Percentiles rank a stretch among this genome's conserved stretches.
Conservation (phyloP, 2,329 filamentous ascomycete species). For the Bipolaris bicolor region DNA sequence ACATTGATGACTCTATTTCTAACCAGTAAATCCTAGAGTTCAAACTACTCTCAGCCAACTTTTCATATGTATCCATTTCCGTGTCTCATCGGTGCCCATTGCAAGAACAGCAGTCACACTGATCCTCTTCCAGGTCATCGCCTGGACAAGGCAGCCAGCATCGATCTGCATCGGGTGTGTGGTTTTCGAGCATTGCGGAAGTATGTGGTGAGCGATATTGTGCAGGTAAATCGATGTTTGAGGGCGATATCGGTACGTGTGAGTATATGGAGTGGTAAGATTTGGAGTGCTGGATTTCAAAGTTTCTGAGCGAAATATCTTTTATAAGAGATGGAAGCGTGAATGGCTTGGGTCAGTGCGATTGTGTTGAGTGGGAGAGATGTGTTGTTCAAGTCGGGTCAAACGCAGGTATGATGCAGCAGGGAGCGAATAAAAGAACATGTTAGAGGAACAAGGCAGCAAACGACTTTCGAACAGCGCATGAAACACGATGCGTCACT, state of each 20-base stretch:
- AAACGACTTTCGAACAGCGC: background rate
- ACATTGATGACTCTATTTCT: background rate
- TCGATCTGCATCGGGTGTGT: background rate
- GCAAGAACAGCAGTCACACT: constrained; percentile 10
- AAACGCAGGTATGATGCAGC: background rate
- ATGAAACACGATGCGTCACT: background rate
- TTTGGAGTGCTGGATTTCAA: too few species aligned
- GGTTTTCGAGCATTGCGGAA: background rate
- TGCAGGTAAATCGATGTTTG: background rate
- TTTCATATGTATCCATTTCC: too few species aligned
- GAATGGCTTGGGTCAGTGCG: background rate
- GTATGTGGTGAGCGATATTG: background rate
- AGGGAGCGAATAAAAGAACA: background rate
- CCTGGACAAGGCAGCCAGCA: constrained; percentile 14
- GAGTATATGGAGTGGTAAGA: too few species aligned
- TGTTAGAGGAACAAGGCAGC: background rate
- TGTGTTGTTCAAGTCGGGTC: background rate
- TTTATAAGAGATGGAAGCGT: background rate
- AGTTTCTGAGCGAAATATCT: background rate
- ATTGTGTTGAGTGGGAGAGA: background rate
- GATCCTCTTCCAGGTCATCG: constrained; percentile 13
- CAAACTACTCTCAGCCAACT: too few species aligned
- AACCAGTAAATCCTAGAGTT: too few species aligned
- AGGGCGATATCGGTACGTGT: too few species aligned
- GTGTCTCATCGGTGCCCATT: background rate